Evolutionary conservation across 257 asterid genomes (phyloP), one percentile per base, ranked within the genome.

Genomic region (Mitragyna speciosa): DNA sequence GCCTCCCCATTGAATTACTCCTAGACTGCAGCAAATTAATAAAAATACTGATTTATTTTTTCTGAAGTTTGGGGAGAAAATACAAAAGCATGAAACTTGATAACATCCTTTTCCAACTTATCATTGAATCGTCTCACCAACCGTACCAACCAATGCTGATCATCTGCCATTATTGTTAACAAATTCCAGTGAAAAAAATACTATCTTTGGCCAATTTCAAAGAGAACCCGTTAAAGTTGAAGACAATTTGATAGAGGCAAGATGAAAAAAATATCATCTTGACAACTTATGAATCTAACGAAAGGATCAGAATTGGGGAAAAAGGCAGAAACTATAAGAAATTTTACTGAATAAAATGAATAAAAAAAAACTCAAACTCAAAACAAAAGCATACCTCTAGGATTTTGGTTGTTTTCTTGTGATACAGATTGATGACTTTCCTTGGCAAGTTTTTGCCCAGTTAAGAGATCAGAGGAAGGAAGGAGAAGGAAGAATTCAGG

Each of bases 81-180:
- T 10, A 51, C 67, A 24, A 58, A 70, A 78, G n/a, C 72, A 58
- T 43, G 51, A 81, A 75, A 56, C 49, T 33, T 51, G 75, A 67
- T 28, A n/a, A n/a, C n/a, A 7, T 3, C 24, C 12, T 48, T 47
- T 16, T n/a, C 28, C 19, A 22, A 5, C 64, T 61, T 41, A 22
- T 19, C n/a, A n/a, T n/a, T n/a, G n/a, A n/a, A n/a, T n/a, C n/a
- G n/a, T 45, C 20, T 26, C 14, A 45, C 63, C 45, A 14, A 17
- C 10, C 79, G 36, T 4, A 76, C 83, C 74, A 52, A 75, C 64
- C 30, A 3, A 0, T n/a, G 41, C 19, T 64, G 59, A 77, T 59
- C 65, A 78, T 70, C 43, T 36, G 56, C 24, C 26, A 3, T 0
- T 59, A 59, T 59, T 2, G 65, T 14, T 2, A 11, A 59, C 8